Base-by-base conservation (phyloP, 2,329 filamentous ascomycete species). In the Monilinia vaccinii-corymbosi region DNA sequence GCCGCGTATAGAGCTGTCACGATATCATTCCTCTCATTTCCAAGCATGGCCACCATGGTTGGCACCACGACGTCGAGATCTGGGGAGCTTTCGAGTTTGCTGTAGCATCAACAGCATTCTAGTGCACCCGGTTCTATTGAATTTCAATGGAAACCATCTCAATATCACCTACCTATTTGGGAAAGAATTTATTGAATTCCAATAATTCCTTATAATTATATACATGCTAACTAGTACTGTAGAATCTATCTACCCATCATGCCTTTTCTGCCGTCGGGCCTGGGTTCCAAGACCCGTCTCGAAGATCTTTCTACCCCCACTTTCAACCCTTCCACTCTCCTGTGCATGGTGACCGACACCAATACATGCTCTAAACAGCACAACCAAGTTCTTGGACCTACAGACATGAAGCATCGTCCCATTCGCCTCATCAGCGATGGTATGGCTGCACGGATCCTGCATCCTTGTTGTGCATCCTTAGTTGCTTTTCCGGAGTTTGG, bases 381-480 rank as follows among this genome's bases (percentile, higher is more conserved):
- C 42, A 53, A 53, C 21, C 23, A 32, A 32, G 50, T 31, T 53
- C 51, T 55, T 44, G 28, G 36, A 34, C 25, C 51, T 55, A 34
- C 28, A 46, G 6, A 23, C 13, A 23, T 34, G n/a, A 34, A 34
- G 14, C 31, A 44, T 32, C 18, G 11, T 23, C 38, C 38, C 23
- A 32, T 21, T 45, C 28, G 31, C 44, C 46, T 45, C 31, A 50
- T 50, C n/a, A 51, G 56, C 31, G 46, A 58, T 58, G 47, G n/a
- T 11, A 53, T 45, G 57, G 48, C 42, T 31, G 48, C 48, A 47
- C 56, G 28, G 48, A 55, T 46, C 40, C 57, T 55, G 32, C 48
- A 59, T 55, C 40, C 57, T 59, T 59, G 57, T 38, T 53, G 57
- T 59, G 38, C 40, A 45, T 46, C 47, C 13, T n/a, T 36, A 32